A percentile compares a stretch with the other conserved stretches of the same genome.
phyloP scores from a whole-genome alignment of 305 asterid species.

The Caryopteris hybrid region DNA sequence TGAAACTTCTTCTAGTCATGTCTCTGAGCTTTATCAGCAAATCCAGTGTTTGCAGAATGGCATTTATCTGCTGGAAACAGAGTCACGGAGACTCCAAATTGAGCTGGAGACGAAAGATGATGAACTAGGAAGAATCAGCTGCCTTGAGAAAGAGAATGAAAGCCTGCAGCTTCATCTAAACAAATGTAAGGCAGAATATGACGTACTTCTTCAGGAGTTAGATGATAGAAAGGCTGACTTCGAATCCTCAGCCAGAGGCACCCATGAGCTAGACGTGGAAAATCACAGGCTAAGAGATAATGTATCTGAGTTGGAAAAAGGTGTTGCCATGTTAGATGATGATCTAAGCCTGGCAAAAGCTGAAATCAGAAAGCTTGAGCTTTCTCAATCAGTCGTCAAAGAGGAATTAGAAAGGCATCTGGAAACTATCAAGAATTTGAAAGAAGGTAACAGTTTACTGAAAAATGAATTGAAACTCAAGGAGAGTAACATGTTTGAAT shows the following conservation, averaged over 20 bases:
- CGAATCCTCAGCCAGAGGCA: conserved; percentile 31
- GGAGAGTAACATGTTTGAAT: conserved; percentile 31
- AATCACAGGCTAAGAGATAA: conserved; percentile 32
- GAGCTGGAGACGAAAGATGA: conserved; percentile 53
- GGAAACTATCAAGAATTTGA: conserved; percentile 28
- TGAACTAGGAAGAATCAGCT: conserved; percentile 39
- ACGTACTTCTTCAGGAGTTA: conserved; percentile 46
- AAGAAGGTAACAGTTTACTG: conserved; percentile 41
- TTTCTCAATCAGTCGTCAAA: conserved; percentile 34
- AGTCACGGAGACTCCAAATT: conserved; percentile 38
- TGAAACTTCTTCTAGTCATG: conserved; percentile 42
- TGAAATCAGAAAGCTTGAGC: conserved; percentile 29
- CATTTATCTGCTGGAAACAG: conserved; percentile 37
- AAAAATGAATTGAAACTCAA: conserved; percentile 43
- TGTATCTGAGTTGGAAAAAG: conserved; percentile 31
- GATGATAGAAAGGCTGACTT: conserved; percentile 38
- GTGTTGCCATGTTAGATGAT: conserved; percentile 42
- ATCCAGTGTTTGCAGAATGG: conserved; percentile 41
- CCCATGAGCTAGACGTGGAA: conserved; percentile 26
- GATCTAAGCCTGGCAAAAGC: conserved; percentile 36
- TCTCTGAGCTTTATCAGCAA: conserved; percentile 50
- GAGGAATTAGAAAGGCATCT: conserved; percentile 36
- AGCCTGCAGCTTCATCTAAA: conserved; percentile 37
- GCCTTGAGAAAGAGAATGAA: conserved; percentile 56
- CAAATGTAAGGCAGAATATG: conserved; percentile 34